Conservation (phyloP, 345 rosid genomes). For the Camelina neglecta region DNA sequence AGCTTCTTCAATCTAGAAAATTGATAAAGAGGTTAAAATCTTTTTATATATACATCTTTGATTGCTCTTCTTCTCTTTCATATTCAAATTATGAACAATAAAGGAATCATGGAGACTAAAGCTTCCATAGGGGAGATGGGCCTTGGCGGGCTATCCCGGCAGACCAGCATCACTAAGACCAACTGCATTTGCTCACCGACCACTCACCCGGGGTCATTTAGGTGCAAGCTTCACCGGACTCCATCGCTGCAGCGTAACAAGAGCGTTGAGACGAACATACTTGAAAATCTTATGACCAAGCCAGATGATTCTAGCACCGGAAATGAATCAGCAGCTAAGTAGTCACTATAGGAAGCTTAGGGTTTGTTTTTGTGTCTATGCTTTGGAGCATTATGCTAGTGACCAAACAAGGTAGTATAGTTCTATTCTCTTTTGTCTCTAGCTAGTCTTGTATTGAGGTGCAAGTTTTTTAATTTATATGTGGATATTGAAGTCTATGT, state of each 20-base stretch:
- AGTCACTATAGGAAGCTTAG: slow-evolving; percentile 6
- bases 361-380: slow-evolving; percentile 4
- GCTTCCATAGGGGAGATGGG: not conserved
- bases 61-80: not conserved
- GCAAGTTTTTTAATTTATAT: not conserved
- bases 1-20: slow-evolving; percentile 15
- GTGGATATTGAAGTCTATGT: not conserved
- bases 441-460: not conserved
- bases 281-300: slow-evolving; percentile 25
- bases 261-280: slow-evolving; percentile 31
- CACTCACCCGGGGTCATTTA: slow-evolving; percentile 37
- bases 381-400: slow-evolving; percentile 5
- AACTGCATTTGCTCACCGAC: slow-evolving; percentile 39
- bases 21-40: not conserved
- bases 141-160: slow-evolving; percentile 29
- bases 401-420: slow-evolving; percentile 2
- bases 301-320: slow-evolving; percentile 14
- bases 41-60: not conserved
- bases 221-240: slow-evolving; percentile 38
- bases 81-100: slow-evolving; percentile 24
- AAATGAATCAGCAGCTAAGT: slow-evolving; percentile 22
- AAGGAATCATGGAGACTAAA: slow-evolving; percentile 15
- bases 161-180: slow-evolving; percentile 37
- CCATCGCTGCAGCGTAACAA: slow-evolving; percentile 40
- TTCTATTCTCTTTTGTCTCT: not conserved